phyloP scores from a whole-genome alignment of 225 moss, liverwort and hornwort species.

The Marchantia paleacea region DNA sequence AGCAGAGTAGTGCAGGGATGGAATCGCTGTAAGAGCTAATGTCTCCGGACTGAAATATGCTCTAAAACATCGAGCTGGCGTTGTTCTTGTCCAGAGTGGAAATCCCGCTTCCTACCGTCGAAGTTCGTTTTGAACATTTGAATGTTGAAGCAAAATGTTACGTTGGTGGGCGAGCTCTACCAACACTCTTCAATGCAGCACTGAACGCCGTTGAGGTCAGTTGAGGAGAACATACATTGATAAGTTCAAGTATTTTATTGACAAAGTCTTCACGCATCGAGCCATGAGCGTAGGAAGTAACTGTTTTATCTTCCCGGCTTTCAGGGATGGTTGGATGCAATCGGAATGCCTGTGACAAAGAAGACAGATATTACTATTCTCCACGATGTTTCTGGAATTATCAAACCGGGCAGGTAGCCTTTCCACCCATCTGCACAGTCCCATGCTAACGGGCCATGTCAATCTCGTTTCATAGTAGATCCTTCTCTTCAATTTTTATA shows the following conservation, averaged over 20 bases:
- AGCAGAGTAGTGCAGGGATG: no score
- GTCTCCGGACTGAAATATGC: no score
- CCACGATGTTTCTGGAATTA: conserved; percentile 29
- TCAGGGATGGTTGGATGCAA: conserved; percentile 15
- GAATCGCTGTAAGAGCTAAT: no score
- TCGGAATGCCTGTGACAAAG: conserved; percentile 29
- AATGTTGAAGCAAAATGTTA: conserved; percentile 66
- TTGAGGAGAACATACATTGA: not conserved
- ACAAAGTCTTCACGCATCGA: not conserved
- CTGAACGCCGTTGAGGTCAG: conserved; percentile 61
- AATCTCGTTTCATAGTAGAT: not conserved
- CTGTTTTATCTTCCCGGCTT: not conserved
- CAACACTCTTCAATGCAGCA: conserved; percentile 63
- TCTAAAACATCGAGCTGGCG: no score
- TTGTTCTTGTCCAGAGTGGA: conserved; percentile 49
- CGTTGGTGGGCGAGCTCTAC: conserved; percentile 70
- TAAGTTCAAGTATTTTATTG: not conserved
- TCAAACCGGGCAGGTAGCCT: conserved; percentile 37
- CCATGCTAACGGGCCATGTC: not conserved
- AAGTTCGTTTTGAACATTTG: conserved; percentile 70
- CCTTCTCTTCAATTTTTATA: not conserved
- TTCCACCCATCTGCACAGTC: not conserved
- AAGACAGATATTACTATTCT: conserved; percentile 34
- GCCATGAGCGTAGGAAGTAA: not conserved
- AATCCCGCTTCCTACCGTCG: conserved; percentile 70